Evolutionary conservation across 768 basidiomycete genomes (phyloP).

Genomic region (Hygrocybe punicea): DNA sequence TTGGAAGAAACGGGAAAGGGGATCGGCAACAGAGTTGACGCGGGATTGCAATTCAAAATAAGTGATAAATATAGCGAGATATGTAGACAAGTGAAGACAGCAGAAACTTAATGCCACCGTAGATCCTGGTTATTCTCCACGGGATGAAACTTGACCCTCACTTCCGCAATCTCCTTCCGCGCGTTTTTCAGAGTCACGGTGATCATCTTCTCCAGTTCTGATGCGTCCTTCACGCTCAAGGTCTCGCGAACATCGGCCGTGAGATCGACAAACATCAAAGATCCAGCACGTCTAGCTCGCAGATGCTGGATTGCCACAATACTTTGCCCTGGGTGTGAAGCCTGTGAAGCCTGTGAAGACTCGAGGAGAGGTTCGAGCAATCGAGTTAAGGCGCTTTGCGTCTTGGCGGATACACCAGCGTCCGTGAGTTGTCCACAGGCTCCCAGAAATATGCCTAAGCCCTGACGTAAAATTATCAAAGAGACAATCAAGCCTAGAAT

Average conservation of each 20-base stretch:
- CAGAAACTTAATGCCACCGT: neutral
- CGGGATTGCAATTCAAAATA: too few species aligned
- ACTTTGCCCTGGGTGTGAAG: constrained; percentile 11
- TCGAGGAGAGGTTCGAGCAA: constrained; percentile 55
- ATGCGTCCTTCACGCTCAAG: constrained; percentile 57
- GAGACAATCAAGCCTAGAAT: constrained; percentile 77
- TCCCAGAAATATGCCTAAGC: constrained; percentile 58
- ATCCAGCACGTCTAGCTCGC: constrained; percentile 75
- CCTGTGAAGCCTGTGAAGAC: constrained; percentile 23
- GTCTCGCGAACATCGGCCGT: constrained; percentile 62
- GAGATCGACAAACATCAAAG: constrained; percentile 80
- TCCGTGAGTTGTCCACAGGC: constrained; percentile 84
- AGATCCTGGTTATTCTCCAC: constrained; percentile 27
- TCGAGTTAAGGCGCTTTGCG: constrained; percentile 50
- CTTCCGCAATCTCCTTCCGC: constrained; percentile 68
- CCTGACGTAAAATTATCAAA: constrained; percentile 81
- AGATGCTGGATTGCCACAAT: constrained; percentile 52
- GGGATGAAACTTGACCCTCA: constrained; percentile 60
- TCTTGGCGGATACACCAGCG: constrained; percentile 63
- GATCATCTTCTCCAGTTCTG: constrained; percentile 62
- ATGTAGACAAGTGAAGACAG: too few species aligned
- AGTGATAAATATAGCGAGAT: too few species aligned
- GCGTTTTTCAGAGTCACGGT: constrained; percentile 49
- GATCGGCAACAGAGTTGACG: too few species aligned
- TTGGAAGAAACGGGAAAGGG: too few species aligned